Base-by-base conservation (phyloP, 2,329 filamentous ascomycete species). In the Rhinocladiella similis region DNA sequence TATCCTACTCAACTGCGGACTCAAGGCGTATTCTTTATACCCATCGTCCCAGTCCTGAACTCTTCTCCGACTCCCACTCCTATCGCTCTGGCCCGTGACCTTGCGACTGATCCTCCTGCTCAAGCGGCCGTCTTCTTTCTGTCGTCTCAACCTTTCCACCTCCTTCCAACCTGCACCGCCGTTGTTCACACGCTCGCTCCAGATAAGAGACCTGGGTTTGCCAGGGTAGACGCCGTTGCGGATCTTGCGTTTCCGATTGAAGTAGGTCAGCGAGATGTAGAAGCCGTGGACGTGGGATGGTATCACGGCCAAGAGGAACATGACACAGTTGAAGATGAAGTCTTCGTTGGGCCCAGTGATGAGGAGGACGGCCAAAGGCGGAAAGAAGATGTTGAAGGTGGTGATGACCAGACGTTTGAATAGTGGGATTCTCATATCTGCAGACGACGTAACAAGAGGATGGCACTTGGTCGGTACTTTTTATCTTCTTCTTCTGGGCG, bases 281-380 rank as follows among this genome's bases (percentile, higher is more conserved):
- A 76, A 75, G 39, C 70, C 73, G 56, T 76, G 73, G 3, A 75
- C 61, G 53, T 76, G 72, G 3, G 66, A 68, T 2, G 73, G 74
- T 6, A 76, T 68, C 19, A 75, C 67, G 6, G 71, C 73, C n/a
- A 71, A 67, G 33, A 75, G 48, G 61, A 75, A 75, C 35, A 75
- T 65, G 36, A 69, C 43, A 65, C 71, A 70, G 58, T 75, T 75
- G 38, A 75, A 57, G 41, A 71, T 50, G 27, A 65, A 67, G 57
- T 75, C 73, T 52, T 59, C 66, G 10, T 68, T 68, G 12, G 66
- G 63, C 4, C 73, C 73, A 41, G 67, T 68, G 18, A 76, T 62
- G 47, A 75, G 68, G 18, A 68, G 55, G 4, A 76, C 69, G 3
- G 70, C 67, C 3, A 72, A 56, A 0, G 73, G 72, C 3, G 73